phyloP scores from a whole-genome alignment of 345 rosid species.

The Eucalyptus microcorys region DNA sequence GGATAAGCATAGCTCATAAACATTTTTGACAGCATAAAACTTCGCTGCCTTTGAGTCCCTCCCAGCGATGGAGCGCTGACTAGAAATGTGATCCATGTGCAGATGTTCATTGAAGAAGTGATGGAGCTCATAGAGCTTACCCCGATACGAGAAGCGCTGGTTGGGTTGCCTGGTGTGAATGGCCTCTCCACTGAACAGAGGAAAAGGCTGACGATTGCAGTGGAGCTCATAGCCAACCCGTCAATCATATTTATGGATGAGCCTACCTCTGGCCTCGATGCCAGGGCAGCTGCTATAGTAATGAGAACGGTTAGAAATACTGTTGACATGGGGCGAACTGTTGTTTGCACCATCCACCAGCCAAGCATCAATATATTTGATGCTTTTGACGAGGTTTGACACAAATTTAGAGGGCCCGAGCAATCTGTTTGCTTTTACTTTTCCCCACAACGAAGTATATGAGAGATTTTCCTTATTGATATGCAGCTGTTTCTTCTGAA shows the following conservation, averaged over 20 bases:
- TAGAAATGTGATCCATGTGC: neutral
- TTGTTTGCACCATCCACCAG: conserved; percentile 71
- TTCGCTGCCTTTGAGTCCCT: neutral
- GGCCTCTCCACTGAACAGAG: conserved; percentile 67
- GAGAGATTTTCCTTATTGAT: neutral
- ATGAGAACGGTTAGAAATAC: conserved; percentile 75
- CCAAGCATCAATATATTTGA: conserved; percentile 69
- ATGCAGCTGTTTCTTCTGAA: conserved; percentile 32
- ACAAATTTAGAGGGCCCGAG: neutral
- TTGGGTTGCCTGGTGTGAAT: conserved; percentile 53
- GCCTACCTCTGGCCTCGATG: conserved; percentile 73
- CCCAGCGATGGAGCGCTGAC: neutral
- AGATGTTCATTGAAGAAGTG: conserved; percentile 65
- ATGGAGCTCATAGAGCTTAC: conserved; percentile 66
- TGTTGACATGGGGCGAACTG: conserved; percentile 62
- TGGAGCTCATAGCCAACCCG: conserved; percentile 73
- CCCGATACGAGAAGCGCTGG: conserved; percentile 40
- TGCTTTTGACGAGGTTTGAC: conserved; percentile 57
- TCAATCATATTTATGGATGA: conserved; percentile 76
- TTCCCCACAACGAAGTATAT: neutral
- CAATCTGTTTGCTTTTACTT: neutral
- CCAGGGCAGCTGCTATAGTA: conserved; percentile 69
- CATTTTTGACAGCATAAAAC: neutral
- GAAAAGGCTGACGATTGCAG: conserved; percentile 63
- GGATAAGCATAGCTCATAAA: neutral